These are phyloP conservation scores for Penicillium vulpinum DNA, from an alignment of 2,329 filamentous ascomycete genomes.

Conservation along the genomic window DNA sequence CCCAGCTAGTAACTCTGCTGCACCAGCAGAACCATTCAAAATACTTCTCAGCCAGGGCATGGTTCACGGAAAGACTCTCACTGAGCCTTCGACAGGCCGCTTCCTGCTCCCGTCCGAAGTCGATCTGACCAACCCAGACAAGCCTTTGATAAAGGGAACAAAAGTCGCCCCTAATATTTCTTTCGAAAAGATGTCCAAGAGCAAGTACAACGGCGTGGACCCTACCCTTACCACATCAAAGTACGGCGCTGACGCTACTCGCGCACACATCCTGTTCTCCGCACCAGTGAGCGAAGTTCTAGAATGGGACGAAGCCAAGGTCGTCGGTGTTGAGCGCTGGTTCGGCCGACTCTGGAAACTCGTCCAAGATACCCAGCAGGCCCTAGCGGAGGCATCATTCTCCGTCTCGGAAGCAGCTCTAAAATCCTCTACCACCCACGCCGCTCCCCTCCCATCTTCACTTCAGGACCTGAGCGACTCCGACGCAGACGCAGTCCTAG, in stretches of 20 bases:
- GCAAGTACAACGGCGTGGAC: constrained; percentile 88
- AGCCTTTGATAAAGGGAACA: constrained; percentile 63
- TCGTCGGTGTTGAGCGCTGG: constrained; percentile 80
- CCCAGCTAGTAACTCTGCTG: constrained; percentile 34
- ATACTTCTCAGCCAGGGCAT: constrained; percentile 86
- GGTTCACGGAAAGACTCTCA: constrained; percentile 85
- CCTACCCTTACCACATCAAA: constrained; percentile 69
- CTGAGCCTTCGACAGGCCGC: constrained; percentile 69
- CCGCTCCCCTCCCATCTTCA: constrained; percentile 26
- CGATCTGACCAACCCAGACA: constrained; percentile 57
- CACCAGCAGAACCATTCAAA: constrained; percentile 71
- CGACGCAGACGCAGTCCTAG: constrained; percentile 58
- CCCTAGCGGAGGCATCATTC: constrained; percentile 24
- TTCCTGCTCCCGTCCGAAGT: constrained; percentile 78
- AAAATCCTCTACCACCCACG: constrained; percentile 20
- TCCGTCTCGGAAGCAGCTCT: constrained; percentile 23
- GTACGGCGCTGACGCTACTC: constrained; percentile 79
- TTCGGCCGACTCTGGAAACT: constrained; percentile 66
- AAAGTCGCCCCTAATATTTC: constrained; percentile 61
- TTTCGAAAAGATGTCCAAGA: constrained; percentile 94
- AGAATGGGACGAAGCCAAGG: constrained; percentile 84
- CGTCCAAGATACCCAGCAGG: constrained; percentile 43
- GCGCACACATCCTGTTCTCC: constrained; percentile 86
- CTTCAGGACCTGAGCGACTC: constrained; percentile 35
- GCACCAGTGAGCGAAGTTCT: constrained; percentile 80